Conservation (phyloP, 2,329 filamentous ascomycete species). For the Colletotrichum paranaense region DNA sequence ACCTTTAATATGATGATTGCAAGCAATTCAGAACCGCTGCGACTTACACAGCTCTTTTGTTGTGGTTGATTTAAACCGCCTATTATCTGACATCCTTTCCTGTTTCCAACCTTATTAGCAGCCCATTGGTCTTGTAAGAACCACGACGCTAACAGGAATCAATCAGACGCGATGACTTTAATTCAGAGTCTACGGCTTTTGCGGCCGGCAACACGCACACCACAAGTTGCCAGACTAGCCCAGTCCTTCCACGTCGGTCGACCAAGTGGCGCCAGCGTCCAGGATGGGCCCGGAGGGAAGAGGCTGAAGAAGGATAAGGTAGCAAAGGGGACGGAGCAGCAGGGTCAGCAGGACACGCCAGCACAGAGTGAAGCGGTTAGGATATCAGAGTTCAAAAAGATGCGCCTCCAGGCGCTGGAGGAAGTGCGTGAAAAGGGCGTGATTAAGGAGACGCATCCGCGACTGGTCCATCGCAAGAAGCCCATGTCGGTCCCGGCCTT, state of each 20-base stretch:
- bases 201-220: conserved; percentile 36
- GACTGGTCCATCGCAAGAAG: conserved; percentile 29
- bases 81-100: conserved; percentile 48
- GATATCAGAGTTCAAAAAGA: conserved; percentile 33
- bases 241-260: conserved; percentile 28
- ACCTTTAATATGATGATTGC: conserved; percentile 48
- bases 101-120: conserved; percentile 37
- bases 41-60: conserved; percentile 56
- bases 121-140: conserved; percentile 1
- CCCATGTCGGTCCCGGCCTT: conserved; percentile 34
- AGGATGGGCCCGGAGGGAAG: conserved; percentile 8
- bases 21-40: conserved; percentile 59
- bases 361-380: background rate
- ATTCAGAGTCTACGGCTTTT: conserved; percentile 48
- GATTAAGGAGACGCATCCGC: conserved; percentile 32
- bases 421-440: conserved; percentile 20
- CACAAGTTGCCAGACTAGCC: conserved; percentile 14
- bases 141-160: conserved; percentile 27
- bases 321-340: background rate
- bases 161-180: conserved; percentile 48
- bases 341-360: background rate
- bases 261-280: conserved; percentile 29
- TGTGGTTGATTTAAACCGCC: conserved; percentile 57
- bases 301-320: conserved; percentile 4
- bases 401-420: conserved; percentile 18